Evolutionary conservation across 2,329 filamentous ascomycete species (phyloP), one percentile per base, ranked within the genome.

Genomic region (Pestalotiopsis sp.): DNA sequence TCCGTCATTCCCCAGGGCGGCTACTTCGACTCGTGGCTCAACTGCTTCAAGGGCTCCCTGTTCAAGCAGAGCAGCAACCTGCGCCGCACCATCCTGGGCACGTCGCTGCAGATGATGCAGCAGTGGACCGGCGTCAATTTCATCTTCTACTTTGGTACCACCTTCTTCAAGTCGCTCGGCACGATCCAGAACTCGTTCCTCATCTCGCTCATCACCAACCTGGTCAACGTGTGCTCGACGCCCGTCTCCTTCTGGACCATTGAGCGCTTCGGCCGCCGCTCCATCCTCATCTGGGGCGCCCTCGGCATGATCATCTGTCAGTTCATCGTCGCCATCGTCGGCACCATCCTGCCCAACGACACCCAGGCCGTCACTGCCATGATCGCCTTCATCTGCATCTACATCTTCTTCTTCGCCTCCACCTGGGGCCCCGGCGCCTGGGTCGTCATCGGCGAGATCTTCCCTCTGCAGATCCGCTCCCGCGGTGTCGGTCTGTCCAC

Each of bases 361-460:
- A 36, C 68, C 27, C 65, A 65, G 13, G 80, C 80, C n/a, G 75
- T 79, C 55, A 74, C 74, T 49, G 86, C 88, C 55, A 87, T 92
- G 82, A 92, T 94, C 72, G 88, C 91, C 66, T 93, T 93, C 83
- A 93, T 93, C 77, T 91, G 89, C 81, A 87, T 94, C 81, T 92
- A 92, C 85, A 93, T 94, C 81, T 90, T 92, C 83, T 93, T 91
- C 87, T 94, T 94, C 79, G 92, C 92, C 65, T 86, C 85, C 23
- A 93, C 91, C 65, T 94, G 92, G 92, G 92, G 92, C 57, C 92
- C 92, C 1, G 88, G 77, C 12, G 83, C 88, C 20, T 92, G 89
- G 90, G 87, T 88, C 58, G 85, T 93, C 67, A 91, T 93, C 73
- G 92, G 92, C 76, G 92, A 94, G 81, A 89, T 91, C 77, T 94